Percentiles rank a stretch among this genome's conserved stretches.
Evolutionary conservation across 2,329 filamentous ascomycete genomes (phyloP).

Genomic region (Neophaeococcomyces mojaviensis): DNA sequence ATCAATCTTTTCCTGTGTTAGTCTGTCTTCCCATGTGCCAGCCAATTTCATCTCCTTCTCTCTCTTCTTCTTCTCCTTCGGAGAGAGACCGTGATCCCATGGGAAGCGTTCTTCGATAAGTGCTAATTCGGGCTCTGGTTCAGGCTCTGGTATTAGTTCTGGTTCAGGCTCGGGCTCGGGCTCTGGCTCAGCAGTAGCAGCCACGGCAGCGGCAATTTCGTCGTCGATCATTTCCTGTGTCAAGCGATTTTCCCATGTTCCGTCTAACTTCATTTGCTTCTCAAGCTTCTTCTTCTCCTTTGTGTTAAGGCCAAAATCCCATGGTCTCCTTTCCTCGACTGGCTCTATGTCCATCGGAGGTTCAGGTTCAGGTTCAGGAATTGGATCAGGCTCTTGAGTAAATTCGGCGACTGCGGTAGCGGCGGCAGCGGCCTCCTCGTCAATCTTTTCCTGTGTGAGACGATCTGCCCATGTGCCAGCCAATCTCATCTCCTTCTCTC

Average conservation of each 20-base stretch:
- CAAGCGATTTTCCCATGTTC: conserved; percentile 3
- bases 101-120: conserved; percentile 18
- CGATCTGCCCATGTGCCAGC: conserved; percentile 18
- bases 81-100: conserved; percentile 18
- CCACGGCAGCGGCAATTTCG: conserved; percentile 15
- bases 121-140: conserved; percentile 5
- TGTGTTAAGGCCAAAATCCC: conserved; percentile 2
- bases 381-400: conserved; percentile 30
- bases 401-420: conserved; percentile 15
- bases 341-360: conserved; percentile 2
- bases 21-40: conserved; percentile 15
- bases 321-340: conserved; percentile 2
- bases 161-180: conserved; percentile 21
- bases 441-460: conserved; percentile 15
- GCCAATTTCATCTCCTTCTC: conserved; percentile 44
- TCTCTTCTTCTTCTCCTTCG: conserved; percentile 32
- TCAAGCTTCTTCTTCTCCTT: conserved; percentile 32
- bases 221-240: conserved; percentile 11
- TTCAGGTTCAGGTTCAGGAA: conserved; percentile 25
- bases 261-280: conserved; percentile 18
- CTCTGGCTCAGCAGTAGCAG: conserved; percentile 11
- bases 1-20: conserved; percentile 15
- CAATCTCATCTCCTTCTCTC: conserved; percentile 45
- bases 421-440: conserved; percentile 4
- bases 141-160: conserved; percentile 28